Evolutionary conservation across 2,329 filamentous ascomycete species (phyloP), one percentile per base, ranked within the genome.

Genomic region (Mycosphaerella sp.): DNA sequence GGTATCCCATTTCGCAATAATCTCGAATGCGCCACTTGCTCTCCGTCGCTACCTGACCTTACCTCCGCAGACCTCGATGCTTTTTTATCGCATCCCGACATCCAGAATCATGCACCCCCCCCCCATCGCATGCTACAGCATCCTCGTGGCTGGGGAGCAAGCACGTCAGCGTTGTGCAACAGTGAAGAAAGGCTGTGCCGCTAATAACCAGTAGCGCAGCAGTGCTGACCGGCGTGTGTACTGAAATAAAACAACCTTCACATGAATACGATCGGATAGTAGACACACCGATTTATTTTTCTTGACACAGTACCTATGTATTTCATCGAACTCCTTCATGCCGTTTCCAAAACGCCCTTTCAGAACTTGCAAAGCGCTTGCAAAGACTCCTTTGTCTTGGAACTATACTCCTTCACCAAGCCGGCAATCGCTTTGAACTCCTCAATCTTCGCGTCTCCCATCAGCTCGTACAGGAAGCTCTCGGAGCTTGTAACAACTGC

Each of bases 401-500:
- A 75, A 63, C 80, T 80, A 6, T 80, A 84, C 63, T 89, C 87
- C 78, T 92, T 95, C 53, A 97, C 87, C 53, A 96, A 66, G 51
- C 76, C 78, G 58, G 87, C 84, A 45, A 96, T 77, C 23, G 76
- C 77, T 73, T 80, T 86, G 69, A 96, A 96, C 52, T 84, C 82
- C 1, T 77, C 72, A 64, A 85, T 81, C 10, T 73, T 78, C 6
- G 92, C 89, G 73, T 96, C 91, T 14, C 88, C 89, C 75, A 96
- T 80, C 64, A 83, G 83, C 76, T 97, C 91, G 73, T 95, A 97
- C 67, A 96, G 73, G 73, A 87, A 85, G 71, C 87, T 87, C 80
- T 97, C 92, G 70, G 87, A 93, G 23, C 85, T 89, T 14, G 90
- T 95, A 32, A 97, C 83, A 6, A 81, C 74, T 36, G 84, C 87